Conservation (phyloP, 2,329 filamentous ascomycete genomes). For the Calonectria henricotiae region DNA sequence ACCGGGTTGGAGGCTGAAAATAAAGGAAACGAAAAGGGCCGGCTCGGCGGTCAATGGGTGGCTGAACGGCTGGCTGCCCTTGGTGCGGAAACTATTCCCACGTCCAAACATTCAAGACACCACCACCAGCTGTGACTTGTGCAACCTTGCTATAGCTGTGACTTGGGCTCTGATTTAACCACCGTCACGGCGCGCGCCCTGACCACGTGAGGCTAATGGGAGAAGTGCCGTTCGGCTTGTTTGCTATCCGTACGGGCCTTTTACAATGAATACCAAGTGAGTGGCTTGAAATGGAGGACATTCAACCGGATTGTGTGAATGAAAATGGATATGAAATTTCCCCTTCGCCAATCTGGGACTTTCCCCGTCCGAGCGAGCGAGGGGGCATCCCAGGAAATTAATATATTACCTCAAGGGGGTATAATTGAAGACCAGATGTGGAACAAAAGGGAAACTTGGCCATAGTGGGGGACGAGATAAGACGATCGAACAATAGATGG, state of each 20-base stretch:
- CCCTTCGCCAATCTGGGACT: constrained; percentile 12
- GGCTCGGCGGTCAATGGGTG: not conserved
- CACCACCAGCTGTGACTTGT: constrained; percentile 3
- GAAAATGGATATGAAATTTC: constrained; percentile 7
- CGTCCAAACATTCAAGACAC: not conserved
- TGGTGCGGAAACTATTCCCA: constrained; percentile 8
- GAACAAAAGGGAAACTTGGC: constrained; percentile 22
- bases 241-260: not conserved
- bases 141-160: constrained; percentile 16
- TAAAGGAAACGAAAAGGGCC: constrained; percentile 30
- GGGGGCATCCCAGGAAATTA: constrained; percentile 16
- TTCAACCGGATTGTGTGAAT: not conserved
- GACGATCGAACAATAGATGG: constrained; percentile 11
- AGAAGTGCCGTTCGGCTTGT: constrained; percentile 21
- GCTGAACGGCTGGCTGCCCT: constrained; percentile 8
- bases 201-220: constrained; percentile 19
- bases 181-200: constrained; percentile 14
- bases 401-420: constrained; percentile 8
- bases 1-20: constrained; percentile 32
- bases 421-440: constrained; percentile 16
- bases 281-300: constrained; percentile 21
- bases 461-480: constrained; percentile 23
- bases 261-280: not conserved
- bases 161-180: constrained; percentile 28
- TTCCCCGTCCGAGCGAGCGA: constrained; percentile 25